These are phyloP conservation scores for Grigorovia yakushimaensis DNA, from an alignment of 805 yeast genomes.

Conservation along the genomic window DNA sequence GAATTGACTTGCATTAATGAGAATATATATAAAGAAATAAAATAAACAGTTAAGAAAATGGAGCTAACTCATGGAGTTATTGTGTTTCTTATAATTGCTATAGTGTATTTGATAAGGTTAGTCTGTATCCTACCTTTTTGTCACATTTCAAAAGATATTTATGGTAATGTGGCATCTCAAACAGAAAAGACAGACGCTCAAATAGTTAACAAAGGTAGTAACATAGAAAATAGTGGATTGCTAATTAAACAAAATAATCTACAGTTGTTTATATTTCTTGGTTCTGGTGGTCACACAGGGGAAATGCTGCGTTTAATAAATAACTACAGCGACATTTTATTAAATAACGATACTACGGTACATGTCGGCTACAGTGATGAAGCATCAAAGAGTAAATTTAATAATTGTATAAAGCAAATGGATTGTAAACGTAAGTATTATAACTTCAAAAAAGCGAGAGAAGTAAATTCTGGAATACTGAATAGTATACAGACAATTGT, in stretches of 20 bases:
- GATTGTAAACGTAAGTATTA: slow-evolving; percentile 12
- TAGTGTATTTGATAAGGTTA: slow-evolving; percentile 9
- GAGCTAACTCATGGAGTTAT: not conserved
- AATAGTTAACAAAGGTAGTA: not conserved
- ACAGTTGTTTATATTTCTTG: slow-evolving; percentile 55
- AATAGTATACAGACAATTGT: slow-evolving; percentile 28
- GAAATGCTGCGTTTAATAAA: slow-evolving; percentile 73
- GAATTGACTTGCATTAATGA: not conserved
- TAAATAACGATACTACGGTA: slow-evolving; percentile 38
- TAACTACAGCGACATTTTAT: slow-evolving; percentile 32
- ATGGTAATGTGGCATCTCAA: not conserved
- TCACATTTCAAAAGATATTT: not conserved
- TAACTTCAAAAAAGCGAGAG: slow-evolving; percentile 26
- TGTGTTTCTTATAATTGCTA: slow-evolving; percentile 1
- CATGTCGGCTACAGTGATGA: slow-evolving; percentile 26
- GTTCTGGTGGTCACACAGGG: slow-evolving; percentile 96
- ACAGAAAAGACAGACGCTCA: not conserved
- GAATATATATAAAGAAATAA: no score
- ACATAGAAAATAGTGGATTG: no score
- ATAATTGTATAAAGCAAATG: slow-evolving; percentile 7
- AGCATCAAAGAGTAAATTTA: slow-evolving; percentile 33
- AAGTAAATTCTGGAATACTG: slow-evolving; percentile 31
- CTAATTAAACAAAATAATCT: not conserved
- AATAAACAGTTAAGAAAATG: no score
- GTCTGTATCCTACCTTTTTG: slow-evolving; percentile 15